Conservation (phyloP, 768 basidiomycete species). For the Leucocoprinus birnbaumii region DNA sequence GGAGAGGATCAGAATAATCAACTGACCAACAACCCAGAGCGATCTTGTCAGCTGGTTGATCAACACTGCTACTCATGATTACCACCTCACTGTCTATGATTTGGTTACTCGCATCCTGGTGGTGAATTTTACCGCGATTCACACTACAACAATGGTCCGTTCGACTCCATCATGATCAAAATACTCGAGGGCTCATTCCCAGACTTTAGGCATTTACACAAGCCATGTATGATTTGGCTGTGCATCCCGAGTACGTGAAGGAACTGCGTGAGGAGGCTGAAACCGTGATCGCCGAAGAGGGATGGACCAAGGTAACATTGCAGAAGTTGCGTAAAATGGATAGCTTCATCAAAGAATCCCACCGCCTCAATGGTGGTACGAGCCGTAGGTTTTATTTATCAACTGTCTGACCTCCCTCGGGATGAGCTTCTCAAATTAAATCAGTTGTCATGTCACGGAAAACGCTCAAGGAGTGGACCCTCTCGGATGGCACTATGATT, state of each 20-base stretch:
- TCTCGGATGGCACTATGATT: conserved; percentile 36
- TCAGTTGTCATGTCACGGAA: conserved; percentile 21
- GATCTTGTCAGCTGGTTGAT: conserved; percentile 39
- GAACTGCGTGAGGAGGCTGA: conserved; percentile 43
- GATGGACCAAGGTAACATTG: conserved; percentile 32
- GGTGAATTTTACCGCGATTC: conserved; percentile 39
- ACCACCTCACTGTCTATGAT: conserved; percentile 22
- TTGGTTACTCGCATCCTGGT: conserved; percentile 28
- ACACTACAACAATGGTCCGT: conserved; percentile 37
- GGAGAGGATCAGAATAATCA: background rate
- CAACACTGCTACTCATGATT: conserved; percentile 25
- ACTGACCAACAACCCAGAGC: conserved; percentile 9
- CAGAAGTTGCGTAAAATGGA: conserved; percentile 39
- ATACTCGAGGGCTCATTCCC: background rate
- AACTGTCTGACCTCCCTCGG: background rate
- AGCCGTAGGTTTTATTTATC: background rate
- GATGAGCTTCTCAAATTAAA: background rate
- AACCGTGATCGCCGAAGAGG: conserved; percentile 25
- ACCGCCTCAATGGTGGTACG: conserved; percentile 11
- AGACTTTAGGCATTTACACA: conserved; percentile 29
- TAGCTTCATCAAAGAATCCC: conserved; percentile 43
- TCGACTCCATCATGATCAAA: background rate
- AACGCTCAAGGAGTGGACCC: conserved; percentile 31
- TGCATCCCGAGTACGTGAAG: conserved; percentile 27
- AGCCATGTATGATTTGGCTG: conserved; percentile 32